These are phyloP conservation scores for Venturia asperata DNA, from an alignment of 2,329 filamentous ascomycete genomes.

Conservation along the genomic window DNA sequence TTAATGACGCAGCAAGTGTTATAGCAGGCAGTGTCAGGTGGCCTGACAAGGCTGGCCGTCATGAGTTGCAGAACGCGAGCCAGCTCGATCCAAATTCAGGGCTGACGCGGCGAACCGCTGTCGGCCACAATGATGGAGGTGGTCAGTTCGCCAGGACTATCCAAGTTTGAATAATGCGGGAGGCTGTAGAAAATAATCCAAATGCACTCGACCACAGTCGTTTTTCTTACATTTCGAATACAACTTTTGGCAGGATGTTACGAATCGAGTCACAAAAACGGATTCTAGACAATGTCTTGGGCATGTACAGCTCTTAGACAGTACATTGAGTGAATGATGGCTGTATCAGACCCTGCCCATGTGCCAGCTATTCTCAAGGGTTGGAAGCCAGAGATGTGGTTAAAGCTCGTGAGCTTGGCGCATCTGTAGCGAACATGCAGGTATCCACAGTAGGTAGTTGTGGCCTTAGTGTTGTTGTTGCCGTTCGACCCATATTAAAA, in stretches of 20 bases:
- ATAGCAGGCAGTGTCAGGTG: background rate
- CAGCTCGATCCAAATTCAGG: background rate
- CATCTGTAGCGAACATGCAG: background rate
- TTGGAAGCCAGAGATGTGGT: background rate
- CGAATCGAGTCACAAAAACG: too few relatives aligned
- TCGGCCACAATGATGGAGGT: background rate
- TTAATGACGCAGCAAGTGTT: background rate
- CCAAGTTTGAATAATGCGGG: background rate
- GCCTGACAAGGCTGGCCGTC: background rate
- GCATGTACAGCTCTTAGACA: background rate
- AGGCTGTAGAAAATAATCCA: background rate
- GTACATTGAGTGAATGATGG: too few relatives aligned
- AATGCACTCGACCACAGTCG: background rate
- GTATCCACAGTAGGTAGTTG: too few relatives aligned
- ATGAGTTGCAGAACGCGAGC: background rate
- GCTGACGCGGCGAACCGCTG: background rate
- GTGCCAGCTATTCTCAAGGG: background rate
- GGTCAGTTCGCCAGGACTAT: background rate
- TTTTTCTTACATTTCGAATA: background rate
- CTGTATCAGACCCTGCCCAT: background rate
- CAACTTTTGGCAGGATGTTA: too few relatives aligned
- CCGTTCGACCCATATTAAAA: constrained; percentile 2
- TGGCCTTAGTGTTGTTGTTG: background rate
- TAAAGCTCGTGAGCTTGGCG: background rate
- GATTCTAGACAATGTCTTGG: background rate